Evolutionary conservation across 129 eudicot genomes (phyloP).

Genomic region (Glebionis coronaria): DNA sequence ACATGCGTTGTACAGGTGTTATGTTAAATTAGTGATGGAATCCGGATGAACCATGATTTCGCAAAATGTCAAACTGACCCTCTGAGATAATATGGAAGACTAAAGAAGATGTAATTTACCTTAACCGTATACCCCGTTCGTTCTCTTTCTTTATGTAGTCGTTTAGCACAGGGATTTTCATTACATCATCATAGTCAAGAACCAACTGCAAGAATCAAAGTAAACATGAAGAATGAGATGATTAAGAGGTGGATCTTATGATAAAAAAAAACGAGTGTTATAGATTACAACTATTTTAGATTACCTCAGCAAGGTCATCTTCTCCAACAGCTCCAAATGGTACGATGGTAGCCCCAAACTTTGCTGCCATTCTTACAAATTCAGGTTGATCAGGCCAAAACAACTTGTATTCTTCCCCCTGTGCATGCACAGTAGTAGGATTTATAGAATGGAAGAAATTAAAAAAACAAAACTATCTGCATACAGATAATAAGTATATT

Average conservation of each 20-base stretch:
- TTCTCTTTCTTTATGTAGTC: constrained; percentile 37
- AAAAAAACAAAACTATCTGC: background rate
- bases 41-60: constrained; percentile 1
- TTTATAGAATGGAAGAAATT: background rate
- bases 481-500: background rate
- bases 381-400: constrained; percentile 87
- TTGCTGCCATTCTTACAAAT: constrained; percentile 74
- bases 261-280: constrained; percentile 1
- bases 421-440: constrained; percentile 4
- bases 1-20: background rate
- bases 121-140: constrained; percentile 37
- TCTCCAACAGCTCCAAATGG: constrained; percentile 85
- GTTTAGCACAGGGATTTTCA: constrained; percentile 58
- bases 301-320: constrained; percentile 58
- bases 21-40: background rate
- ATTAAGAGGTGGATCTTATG: background rate
- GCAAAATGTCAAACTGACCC: constrained; percentile 14
- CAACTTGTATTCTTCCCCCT: constrained; percentile 62
- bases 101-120: constrained; percentile 39
- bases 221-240: constrained; percentile 1
- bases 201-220: constrained; percentile 51
- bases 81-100: background rate
- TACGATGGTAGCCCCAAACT: constrained; percentile 66
- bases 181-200: constrained; percentile 75
- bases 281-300: background rate